Evolutionary conservation across 2,329 filamentous ascomycete genomes (phyloP), one percentile per base, ranked within the genome.

Genomic region (Alternaria ethzedia): DNA sequence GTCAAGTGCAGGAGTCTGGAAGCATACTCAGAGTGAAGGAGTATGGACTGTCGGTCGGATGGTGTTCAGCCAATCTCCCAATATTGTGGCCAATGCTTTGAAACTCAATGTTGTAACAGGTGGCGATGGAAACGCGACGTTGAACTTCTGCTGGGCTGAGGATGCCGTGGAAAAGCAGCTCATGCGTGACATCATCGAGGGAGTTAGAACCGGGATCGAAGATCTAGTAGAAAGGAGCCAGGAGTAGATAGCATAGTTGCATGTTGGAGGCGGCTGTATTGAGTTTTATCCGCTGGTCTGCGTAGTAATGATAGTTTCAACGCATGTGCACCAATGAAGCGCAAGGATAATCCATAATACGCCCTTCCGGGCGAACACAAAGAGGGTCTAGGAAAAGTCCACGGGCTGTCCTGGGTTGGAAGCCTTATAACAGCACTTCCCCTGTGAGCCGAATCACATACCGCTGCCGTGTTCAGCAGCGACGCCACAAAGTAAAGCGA

Each of bases 11-110:
- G 84, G 84, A 0, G 70, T 80, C 3, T 75, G 82, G 49, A 68
- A 67, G 13, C 12, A 66, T 5, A 59, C 49, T 13, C 44, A 21
- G 15, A 25, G 28, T 7, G 47, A 44, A 21, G 57, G 54, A 1
- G 41, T 56, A 5, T 75, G 77, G 68, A 68, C 62, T 17, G 75
- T 84, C 26, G 79, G 78, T 2, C 76, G 81, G 4, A 78, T 84
- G 69, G 63, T 82, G 5, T 85, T 86, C 58, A 83, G 82, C 23
- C 83, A 85, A 65, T 81, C 80, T 65, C 74, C 77, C 3, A 79
- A 75, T 66, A 78, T 81, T 2, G 73, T 77, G 3, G 80, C 81
- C 0, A 70, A 73, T 26, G 79, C 80, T 5, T 64, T 85, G 45
- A 73, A 72, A 13, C 70, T 83, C 7, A 83, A 79, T 44, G 76